Conservation (phyloP, 306 rosid genomes). For the Cucumis melo region DNA sequence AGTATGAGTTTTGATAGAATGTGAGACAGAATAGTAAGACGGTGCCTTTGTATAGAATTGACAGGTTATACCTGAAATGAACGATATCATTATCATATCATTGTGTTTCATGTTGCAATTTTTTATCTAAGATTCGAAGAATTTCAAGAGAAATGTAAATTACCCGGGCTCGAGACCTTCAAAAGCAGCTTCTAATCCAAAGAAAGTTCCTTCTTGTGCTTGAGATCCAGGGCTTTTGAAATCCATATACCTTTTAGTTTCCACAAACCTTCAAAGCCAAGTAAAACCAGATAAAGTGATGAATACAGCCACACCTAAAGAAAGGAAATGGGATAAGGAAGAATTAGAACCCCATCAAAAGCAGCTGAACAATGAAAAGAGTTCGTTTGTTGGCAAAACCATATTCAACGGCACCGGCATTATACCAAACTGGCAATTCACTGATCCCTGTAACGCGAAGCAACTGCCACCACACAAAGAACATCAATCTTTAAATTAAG, state of each 20-base stretch:
- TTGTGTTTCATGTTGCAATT: too few species aligned
- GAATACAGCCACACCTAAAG: background rate
- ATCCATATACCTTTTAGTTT: conserved; percentile 92
- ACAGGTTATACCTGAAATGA: too few species aligned
- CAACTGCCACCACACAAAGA: conserved; percentile 30
- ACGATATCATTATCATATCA: too few species aligned
- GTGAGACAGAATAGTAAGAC: too few species aligned
- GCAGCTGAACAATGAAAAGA: conserved; percentile 59
- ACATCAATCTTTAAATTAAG: background rate
- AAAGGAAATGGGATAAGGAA: background rate
- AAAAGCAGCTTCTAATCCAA: conserved; percentile 62
- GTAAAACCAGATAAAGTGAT: background rate
- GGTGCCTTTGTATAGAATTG: too few species aligned
- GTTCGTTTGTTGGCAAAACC: conserved; percentile 57
- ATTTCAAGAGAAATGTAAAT: background rate
- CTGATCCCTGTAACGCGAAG: conserved; percentile 64
- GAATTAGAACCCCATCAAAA: conserved; percentile 64
- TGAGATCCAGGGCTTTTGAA: conserved; percentile 83
- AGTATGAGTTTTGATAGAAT: too few species aligned
- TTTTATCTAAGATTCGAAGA: too few species aligned
- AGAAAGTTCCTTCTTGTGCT: conserved; percentile 61
- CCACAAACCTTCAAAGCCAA: conserved; percentile 39
- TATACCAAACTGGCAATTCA: conserved; percentile 63
- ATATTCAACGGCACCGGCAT: conserved; percentile 70
- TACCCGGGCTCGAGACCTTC: conserved; percentile 95